Evolutionary conservation across 2,329 filamentous ascomycete species (phyloP).

Genomic region (Stemphylium vesicarium): DNA sequence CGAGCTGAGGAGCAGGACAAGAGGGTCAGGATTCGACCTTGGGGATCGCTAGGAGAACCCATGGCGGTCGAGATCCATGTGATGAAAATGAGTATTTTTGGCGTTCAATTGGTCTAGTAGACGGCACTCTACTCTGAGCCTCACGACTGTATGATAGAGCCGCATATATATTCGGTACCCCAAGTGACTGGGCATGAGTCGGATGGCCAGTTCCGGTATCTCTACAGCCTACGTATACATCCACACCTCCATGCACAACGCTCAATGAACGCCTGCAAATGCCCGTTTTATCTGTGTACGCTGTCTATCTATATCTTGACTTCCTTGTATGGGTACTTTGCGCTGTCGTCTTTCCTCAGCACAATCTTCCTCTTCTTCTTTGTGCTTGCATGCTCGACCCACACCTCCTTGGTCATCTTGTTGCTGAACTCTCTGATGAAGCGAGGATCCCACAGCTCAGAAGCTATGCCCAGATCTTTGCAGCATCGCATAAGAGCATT

Average conservation of each 20-base stretch:
- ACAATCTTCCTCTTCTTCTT: conserved; percentile 93
- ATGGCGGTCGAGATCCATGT: conserved; percentile 8
- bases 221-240: conserved; percentile 1
- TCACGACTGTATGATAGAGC: conserved; percentile 7
- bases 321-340: conserved; percentile 69
- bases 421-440: conserved; percentile 86
- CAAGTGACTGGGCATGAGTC: conserved; percentile 1
- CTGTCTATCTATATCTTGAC: conserved; percentile 32
- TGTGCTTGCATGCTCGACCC: conserved; percentile 84
- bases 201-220: neutral
- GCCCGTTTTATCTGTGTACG: neutral
- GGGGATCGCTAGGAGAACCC: conserved; percentile 37
- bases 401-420: conserved; percentile 75
- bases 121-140: conserved; percentile 4
- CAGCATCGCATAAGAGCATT: conserved; percentile 98
- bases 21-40: conserved; percentile 41
- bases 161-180: conserved; percentile 2
- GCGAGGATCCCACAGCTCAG: conserved; percentile 93
- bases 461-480: conserved; percentile 94
- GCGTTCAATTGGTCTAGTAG: conserved; percentile 14
- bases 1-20: conserved; percentile 29
- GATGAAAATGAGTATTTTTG: conserved; percentile 7
- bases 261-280: neutral
- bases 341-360: conserved; percentile 80
- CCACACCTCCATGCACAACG: neutral